These are phyloP conservation scores for Penicillium desertorum DNA, from an alignment of 495 filamentous ascomycete species.

Conservation along the genomic window DNA sequence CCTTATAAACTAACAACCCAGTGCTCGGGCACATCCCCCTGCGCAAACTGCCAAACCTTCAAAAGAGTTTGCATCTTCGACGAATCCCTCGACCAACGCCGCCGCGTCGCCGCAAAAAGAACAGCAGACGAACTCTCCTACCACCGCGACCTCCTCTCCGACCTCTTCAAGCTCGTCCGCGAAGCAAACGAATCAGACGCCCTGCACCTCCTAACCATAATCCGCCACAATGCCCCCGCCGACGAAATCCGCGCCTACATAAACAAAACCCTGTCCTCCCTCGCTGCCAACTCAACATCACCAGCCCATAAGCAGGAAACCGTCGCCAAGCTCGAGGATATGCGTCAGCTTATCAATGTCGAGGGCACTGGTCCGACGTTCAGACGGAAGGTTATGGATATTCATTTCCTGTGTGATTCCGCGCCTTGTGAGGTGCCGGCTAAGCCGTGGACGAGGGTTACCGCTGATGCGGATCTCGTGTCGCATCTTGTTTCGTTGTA, in stretches of 20 bases:
- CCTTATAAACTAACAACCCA: slow-evolving; percentile 14
- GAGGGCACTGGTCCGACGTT: slow-evolving; percentile 39
- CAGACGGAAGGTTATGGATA: slow-evolving; percentile 49
- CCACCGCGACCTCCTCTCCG: slow-evolving; percentile 43
- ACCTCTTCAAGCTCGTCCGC: slow-evolving; percentile 42
- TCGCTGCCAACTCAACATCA: slow-evolving; percentile 4
- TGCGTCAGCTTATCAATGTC: slow-evolving; percentile 31
- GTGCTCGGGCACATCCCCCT: slow-evolving; percentile 46
- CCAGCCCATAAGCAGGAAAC: slow-evolving; percentile 13
- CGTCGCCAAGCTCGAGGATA: slow-evolving; percentile 32
- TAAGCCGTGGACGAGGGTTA: slow-evolving; percentile 53
- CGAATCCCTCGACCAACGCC: slow-evolving; percentile 48
- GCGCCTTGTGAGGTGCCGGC: slow-evolving; percentile 45
- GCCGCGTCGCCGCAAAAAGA: slow-evolving; percentile 50
- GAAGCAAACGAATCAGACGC: slow-evolving; percentile 34
- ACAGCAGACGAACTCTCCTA: slow-evolving; percentile 48
- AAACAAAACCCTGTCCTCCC: slow-evolving; percentile 29
- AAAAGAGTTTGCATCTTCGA: slow-evolving; percentile 46
- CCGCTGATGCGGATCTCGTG: slow-evolving; percentile 50
- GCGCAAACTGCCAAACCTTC: slow-evolving; percentile 45
- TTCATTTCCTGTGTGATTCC: slow-evolving; percentile 45
- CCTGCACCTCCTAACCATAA: slow-evolving; percentile 34
- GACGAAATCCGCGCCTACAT: slow-evolving; percentile 43
- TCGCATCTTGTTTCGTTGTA: slow-evolving; percentile 54
- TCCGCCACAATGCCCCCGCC: slow-evolving; percentile 36